These are phyloP conservation scores for Sistotremastrum niveocremeum DNA, from an alignment of 768 basidiomycete genomes.

Conservation along the genomic window DNA sequence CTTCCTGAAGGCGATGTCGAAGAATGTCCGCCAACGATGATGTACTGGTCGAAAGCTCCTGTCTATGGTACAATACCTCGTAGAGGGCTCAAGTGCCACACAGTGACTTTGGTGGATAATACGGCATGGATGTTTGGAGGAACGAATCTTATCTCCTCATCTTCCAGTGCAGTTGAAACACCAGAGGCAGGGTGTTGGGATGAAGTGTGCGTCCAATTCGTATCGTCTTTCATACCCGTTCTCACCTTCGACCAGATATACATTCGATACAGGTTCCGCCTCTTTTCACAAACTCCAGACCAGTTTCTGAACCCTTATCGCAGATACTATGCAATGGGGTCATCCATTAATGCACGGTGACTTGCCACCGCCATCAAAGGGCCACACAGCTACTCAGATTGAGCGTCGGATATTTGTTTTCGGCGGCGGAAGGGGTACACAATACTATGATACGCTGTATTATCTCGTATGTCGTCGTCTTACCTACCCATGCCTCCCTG, in stretches of 20 bases:
- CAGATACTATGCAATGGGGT: conserved; percentile 86
- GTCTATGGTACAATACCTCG: conserved; percentile 58
- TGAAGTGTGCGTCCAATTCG: conserved; percentile 39
- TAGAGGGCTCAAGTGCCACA: conserved; percentile 68
- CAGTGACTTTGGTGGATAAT: conserved; percentile 69
- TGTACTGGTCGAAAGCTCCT: conserved; percentile 81
- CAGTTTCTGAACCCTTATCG: background rate
- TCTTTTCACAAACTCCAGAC: background rate
- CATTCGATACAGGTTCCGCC: conserved; percentile 64
- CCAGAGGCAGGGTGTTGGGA: conserved; percentile 50
- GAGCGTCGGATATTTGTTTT: conserved; percentile 72
- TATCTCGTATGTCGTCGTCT: conserved; percentile 40
- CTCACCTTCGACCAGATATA: conserved; percentile 11
- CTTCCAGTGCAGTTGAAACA: too few species aligned
- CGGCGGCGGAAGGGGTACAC: conserved; percentile 74
- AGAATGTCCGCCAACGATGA: conserved; percentile 53
- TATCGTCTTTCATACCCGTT: too few species aligned
- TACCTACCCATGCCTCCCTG: conserved; percentile 11
- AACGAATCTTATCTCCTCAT: too few species aligned
- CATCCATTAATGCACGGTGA: conserved; percentile 69
- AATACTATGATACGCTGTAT: conserved; percentile 74
- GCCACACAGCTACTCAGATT: conserved; percentile 77
- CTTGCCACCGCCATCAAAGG: conserved; percentile 68
- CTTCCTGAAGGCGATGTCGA: conserved; percentile 24
- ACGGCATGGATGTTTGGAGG: conserved; percentile 84